Conservation (phyloP, 176 grass and related monocot genomes). For the Carex myosuroides region DNA sequence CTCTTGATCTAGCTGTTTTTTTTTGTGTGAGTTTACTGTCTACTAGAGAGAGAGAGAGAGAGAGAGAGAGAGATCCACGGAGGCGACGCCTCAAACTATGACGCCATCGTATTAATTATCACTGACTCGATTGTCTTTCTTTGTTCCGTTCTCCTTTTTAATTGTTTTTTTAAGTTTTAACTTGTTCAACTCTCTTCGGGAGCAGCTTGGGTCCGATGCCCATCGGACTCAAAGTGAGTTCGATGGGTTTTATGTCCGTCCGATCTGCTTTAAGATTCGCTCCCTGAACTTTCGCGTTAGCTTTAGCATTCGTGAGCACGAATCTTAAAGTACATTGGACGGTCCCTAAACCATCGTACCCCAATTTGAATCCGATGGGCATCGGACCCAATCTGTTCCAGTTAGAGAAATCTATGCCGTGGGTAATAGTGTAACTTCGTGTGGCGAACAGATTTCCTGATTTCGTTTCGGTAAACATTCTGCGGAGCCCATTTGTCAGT, state of each 20-base stretch:
- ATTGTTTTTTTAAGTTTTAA: neutral
- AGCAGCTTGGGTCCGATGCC: no score
- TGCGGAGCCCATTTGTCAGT: neutral
- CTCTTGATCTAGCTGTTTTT: conserved; percentile 1
- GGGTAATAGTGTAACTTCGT: neutral
- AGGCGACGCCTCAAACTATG: neutral
- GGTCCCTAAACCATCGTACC: no score
- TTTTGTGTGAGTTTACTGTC: neutral
- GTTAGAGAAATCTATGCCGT: neutral
- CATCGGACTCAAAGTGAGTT: no score
- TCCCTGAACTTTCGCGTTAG: no score
- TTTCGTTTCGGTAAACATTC: neutral
- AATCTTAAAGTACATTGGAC: no score
- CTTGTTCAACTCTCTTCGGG: neutral
- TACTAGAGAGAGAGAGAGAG: neutral
- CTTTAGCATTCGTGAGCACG: no score
- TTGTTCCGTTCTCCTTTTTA: neutral
- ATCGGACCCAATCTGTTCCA: no score
- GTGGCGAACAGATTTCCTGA: no score
- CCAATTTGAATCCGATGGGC: no score
- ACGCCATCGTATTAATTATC: conserved; percentile 7
- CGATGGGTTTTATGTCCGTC: no score
- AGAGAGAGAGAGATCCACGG: neutral
- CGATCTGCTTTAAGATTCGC: no score
- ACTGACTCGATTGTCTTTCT: conserved; percentile 23